Evolutionary conservation across 1,284 basidiomycete species (phyloP).

Genomic region (Pseudozyma sp.): DNA sequence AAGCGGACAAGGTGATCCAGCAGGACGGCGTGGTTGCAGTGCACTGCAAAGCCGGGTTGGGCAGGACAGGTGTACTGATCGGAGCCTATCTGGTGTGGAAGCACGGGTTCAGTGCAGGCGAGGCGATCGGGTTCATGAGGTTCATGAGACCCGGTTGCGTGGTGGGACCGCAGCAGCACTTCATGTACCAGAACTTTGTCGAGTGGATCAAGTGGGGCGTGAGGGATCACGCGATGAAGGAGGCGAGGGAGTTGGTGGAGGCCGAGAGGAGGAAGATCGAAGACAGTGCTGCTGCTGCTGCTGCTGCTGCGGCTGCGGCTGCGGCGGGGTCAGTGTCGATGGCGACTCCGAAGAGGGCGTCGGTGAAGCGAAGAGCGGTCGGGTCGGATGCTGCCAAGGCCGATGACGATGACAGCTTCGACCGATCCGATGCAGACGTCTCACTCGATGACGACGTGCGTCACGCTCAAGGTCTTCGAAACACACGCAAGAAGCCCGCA

Average conservation of each 20-base stretch:
- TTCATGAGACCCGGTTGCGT: slow-evolving; percentile 95
- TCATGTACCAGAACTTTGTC: slow-evolving; percentile 82
- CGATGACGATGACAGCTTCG: slow-evolving; percentile 20
- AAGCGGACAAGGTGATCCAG: slow-evolving; percentile 82
- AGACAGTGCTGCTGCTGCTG: slow-evolving; percentile 5
- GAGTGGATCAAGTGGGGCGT: slow-evolving; percentile 66
- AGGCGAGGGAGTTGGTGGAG: slow-evolving; percentile 27
- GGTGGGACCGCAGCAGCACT: slow-evolving; percentile 85
- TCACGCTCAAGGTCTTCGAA: slow-evolving; percentile 11
- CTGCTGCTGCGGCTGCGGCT: slow-evolving; percentile 1
- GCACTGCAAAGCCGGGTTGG: slow-evolving; percentile 92
- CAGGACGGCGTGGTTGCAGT: slow-evolving; percentile 82
- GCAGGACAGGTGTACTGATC: slow-evolving; percentile 92
- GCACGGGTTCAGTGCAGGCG: slow-evolving; percentile 97
- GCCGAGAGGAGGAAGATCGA: slow-evolving; percentile 31
- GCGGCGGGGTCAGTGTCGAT: not conserved
- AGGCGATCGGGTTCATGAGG: slow-evolving; percentile 98
- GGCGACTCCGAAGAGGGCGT: not conserved
- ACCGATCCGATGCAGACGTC: slow-evolving; percentile 15
- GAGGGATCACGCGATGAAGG: slow-evolving; percentile 42
- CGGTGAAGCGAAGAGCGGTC: slow-evolving; percentile 21
- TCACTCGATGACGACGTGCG: slow-evolving; percentile 14
- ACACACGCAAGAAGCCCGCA: slow-evolving; percentile 10
- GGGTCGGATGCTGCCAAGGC: slow-evolving; percentile 20
- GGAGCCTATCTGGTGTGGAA: slow-evolving; percentile 96